Conservation (phyloP, 176 grass and related monocot species). For the Triticum urartu region DNA sequence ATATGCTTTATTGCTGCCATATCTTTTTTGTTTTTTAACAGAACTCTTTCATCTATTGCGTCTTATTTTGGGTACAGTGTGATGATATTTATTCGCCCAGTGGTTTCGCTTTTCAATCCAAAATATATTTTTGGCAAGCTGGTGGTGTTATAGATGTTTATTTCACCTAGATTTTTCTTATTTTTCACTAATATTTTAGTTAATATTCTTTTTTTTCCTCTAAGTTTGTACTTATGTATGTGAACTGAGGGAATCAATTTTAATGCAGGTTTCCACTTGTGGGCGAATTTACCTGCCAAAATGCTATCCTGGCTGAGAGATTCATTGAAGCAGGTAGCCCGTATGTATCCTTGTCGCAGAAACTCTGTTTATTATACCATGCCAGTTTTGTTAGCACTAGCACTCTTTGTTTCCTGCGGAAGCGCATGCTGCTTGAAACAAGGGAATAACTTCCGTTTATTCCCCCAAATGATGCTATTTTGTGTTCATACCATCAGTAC, state of each 20-base stretch:
- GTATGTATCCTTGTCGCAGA: constrained; percentile 68
- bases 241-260: constrained; percentile 5
- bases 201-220: neutral
- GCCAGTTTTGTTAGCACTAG: constrained; percentile 12
- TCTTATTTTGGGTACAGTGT: neutral
- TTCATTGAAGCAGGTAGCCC: constrained; percentile 99
- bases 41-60: neutral
- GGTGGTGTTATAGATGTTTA: neutral
- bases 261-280: constrained; percentile 63
- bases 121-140: neutral
- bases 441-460: neutral
- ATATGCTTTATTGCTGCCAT: neutral
- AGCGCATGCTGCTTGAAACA: neutral
- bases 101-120: neutral
- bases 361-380: constrained; percentile 30
- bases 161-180: neutral
- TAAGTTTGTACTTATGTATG: neutral
- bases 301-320: constrained; percentile 90
- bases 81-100: neutral
- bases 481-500: neutral
- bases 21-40: neutral
- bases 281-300: constrained; percentile 98
- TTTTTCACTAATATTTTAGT: neutral
- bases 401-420: constrained; percentile 14
- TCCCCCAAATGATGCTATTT: neutral